Evolutionary conservation across 768 basidiomycete species (phyloP), one percentile per base, ranked within the genome.

Genomic region (Pleurotus tuber-regium): DNA sequence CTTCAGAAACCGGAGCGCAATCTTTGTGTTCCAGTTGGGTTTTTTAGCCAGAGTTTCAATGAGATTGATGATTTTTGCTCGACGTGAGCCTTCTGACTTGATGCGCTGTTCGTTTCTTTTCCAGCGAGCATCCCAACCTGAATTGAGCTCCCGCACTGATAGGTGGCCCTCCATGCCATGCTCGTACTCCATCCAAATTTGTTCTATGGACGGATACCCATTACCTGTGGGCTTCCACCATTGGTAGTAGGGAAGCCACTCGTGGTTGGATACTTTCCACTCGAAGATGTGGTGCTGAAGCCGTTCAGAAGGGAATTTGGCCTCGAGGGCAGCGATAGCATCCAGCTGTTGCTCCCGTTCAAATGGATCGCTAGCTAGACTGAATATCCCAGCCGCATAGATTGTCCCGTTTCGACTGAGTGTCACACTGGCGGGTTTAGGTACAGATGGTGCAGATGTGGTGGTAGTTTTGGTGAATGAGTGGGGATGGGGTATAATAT

Each of bases 171-270:
- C 57, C 18, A 69, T 16, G 6, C 68, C 65, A 33, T 57, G 41
- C 0, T 54, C 35, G 30, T 61, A 57, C 36, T 70, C 68, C 14
- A 50, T 53, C 66, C 67, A 71, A 21, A 67, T 54, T 30, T 68
- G 54, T 11, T 51, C 30, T 35, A 69, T 50, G 0, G 48, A 25
- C 10, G 29, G n/a, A 35, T 57, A 41, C 16, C 10, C 19, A 12
- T 28, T 46, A 5, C 26, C 18, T 21, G 19, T 11, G n/a, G 43
- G 43, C 12, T 47, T 38, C 48, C 44, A 51, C 25, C 59, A 62
- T 4, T 26, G 14, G 33, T 69, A 70, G 30, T 53, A 25, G 1
- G 66, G 66, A 1, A 68, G 59, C 56, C 58, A 67, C 14, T 66
- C 59, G 19, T 59, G 55, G 4, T 52, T 46, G 5, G 40, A 51